phyloP scores from a whole-genome alignment of 495 filamentous ascomycete species.

The Chlorociboria aeruginascens region DNA sequence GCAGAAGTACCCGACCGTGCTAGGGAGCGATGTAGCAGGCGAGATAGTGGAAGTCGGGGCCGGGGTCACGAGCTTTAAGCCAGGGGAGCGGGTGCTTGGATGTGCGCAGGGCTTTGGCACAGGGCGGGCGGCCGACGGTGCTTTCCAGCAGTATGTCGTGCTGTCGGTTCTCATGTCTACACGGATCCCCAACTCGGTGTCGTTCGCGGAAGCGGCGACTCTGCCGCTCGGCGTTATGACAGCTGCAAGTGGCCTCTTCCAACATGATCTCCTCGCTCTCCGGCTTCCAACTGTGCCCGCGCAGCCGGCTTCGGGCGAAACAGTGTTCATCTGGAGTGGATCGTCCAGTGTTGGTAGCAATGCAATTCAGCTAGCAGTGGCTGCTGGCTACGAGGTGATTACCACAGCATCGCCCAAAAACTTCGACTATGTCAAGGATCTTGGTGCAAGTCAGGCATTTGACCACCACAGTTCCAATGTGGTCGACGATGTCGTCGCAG shows the following conservation, averaged over 20 bases:
- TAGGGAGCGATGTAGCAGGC: constrained; percentile 37
- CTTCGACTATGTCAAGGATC: constrained; percentile 34
- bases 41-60: constrained; percentile 29
- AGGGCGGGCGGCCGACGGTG: constrained; percentile 5
- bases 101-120: constrained; percentile 5
- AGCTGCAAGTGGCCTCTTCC: constrained; percentile 38
- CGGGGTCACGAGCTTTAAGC: constrained; percentile 29
- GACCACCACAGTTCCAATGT: constrained; percentile 8
- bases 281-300: constrained; percentile 19
- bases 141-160: constrained; percentile 38
- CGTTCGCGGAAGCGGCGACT: constrained; percentile 34
- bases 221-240: constrained; percentile 43
- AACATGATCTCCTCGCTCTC: constrained; percentile 29
- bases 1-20: constrained; percentile 34
- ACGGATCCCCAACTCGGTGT: constrained; percentile 32
- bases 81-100: constrained; percentile 31
- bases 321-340: constrained; percentile 10
- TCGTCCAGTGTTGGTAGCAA: constrained; percentile 10
- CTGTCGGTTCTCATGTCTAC: constrained; percentile 25
- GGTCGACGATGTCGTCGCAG: constrained; percentile 11
- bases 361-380: constrained; percentile 11
- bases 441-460: constrained; percentile 35
- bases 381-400: constrained; percentile 33
- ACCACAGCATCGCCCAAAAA: constrained; percentile 42
- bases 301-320: constrained; percentile 13